phyloP scores from a whole-genome alignment of 208 protist genomes.

The Strigomonas galati region DNA sequence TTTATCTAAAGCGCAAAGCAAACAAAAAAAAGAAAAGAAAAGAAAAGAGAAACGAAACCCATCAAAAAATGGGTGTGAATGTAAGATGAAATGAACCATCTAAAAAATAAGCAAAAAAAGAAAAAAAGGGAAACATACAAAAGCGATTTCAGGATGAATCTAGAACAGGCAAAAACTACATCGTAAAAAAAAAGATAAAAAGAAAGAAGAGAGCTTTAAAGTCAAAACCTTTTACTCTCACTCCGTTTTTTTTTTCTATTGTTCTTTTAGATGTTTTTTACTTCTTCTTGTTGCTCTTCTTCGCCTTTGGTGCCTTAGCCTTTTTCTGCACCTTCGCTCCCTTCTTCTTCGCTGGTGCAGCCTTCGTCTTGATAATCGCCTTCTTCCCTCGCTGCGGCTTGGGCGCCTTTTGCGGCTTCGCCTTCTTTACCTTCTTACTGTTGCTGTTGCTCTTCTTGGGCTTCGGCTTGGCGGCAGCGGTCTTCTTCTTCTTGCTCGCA shows the following conservation, averaged over 20 bases:
- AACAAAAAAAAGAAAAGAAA: constrained; percentile 5
- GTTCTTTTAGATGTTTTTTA: constrained; percentile 1
- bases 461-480: background rate
- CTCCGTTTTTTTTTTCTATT: constrained; percentile 1
- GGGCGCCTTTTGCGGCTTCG: background rate
- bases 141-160: background rate
- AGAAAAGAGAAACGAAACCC: background rate
- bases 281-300: constrained; percentile 5
- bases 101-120: constrained; percentile 5
- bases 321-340: background rate
- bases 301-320: background rate
- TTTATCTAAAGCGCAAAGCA: background rate
- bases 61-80: too few relatives aligned
- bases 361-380: background rate
- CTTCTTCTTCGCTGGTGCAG: background rate
- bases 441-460: background rate
- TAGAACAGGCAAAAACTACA: background rate
- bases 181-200: background rate
- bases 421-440: background rate
- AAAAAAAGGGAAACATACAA: background rate
- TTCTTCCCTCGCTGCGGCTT: background rate
- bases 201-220: background rate
- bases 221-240: background rate
- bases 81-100: too few relatives aligned
- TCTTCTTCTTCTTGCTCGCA: background rate